Percentiles rank a stretch among this genome's conserved stretches.
Conservation (phyloP, 78 protist genomes). For the Dictyostelium purpureum region DNA sequence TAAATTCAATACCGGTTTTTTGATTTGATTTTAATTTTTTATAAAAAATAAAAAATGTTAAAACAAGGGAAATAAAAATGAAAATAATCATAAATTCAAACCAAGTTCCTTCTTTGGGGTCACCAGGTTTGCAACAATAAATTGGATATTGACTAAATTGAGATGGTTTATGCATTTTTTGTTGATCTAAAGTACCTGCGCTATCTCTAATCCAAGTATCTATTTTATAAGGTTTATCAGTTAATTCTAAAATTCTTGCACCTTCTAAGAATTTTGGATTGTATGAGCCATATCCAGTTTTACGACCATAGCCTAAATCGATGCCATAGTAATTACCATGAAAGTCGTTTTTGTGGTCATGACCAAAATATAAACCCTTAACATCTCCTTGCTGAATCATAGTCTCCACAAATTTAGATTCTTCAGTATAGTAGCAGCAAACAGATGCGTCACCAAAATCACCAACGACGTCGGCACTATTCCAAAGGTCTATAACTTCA, state of each 20-base stretch:
- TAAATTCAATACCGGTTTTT: too few relatives aligned
- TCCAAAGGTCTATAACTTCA: slow-evolving; percentile 41
- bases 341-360: slow-evolving; percentile 41
- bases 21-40: too few relatives aligned
- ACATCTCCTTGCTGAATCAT: slow-evolving; percentile 27
- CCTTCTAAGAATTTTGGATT: slow-evolving; percentile 16
- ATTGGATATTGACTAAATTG: not conserved
- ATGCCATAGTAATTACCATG: slow-evolving; percentile 4
- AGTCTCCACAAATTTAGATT: not conserved
- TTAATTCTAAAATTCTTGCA: slow-evolving; percentile 16
- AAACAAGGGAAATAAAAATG: too few relatives aligned
- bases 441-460: slow-evolving; percentile 27
- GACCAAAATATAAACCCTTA: slow-evolving; percentile 36
- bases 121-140: not conserved
- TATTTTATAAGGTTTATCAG: slow-evolving; percentile 2
- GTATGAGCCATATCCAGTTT: slow-evolving; percentile 55
- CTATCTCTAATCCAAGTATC: slow-evolving; percentile 41
- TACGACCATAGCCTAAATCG: slow-evolving; percentile 32
- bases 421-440: slow-evolving; percentile 31
- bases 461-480: not conserved
- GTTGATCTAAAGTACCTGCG: slow-evolving; percentile 3
- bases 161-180: not conserved
- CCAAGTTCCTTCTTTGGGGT: not conserved
- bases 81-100: too few relatives aligned
- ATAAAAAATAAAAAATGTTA: too few relatives aligned